These are phyloP conservation scores for Rhododendron ovatum DNA, from an alignment of 148 eudicot genomes.

Conservation along the genomic window DNA sequence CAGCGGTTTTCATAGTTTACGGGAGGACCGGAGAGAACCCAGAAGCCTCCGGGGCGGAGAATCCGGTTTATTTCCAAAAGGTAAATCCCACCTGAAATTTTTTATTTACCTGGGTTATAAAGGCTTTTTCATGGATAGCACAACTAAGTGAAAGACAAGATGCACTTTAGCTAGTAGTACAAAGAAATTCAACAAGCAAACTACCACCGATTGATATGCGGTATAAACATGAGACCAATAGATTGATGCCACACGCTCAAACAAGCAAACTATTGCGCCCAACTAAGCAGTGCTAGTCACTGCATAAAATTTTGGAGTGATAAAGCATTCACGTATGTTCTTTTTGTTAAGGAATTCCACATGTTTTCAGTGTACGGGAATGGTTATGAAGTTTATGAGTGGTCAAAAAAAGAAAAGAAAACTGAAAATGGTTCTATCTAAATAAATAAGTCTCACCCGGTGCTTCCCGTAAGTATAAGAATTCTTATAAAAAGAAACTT, in stretches of 20 bases:
- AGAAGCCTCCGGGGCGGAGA: conserved; percentile 84
- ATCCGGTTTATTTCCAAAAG: conserved; percentile 81
- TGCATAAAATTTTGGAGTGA: background rate
- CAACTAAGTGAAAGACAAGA: background rate
- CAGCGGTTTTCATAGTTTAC: conserved; percentile 68
- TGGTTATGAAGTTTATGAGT: background rate
- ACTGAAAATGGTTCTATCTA: background rate
- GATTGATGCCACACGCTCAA: background rate
- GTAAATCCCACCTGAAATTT: conserved; percentile 67
- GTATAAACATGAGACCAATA: background rate
- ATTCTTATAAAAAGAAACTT: background rate
- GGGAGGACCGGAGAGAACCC: conserved; percentile 95
- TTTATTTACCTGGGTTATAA: background rate
- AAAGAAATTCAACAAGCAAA: conserved; percentile 1
- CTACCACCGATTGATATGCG: background rate
- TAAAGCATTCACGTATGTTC: background rate
- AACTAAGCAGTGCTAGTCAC: background rate
- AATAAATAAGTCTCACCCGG: background rate
- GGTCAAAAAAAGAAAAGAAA: background rate
- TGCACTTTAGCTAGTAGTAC: background rate
- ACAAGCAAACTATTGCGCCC: background rate
- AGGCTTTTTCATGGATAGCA: background rate
- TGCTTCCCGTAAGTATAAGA: background rate
- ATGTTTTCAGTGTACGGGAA: background rate
- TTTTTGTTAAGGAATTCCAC: background rate